Evolutionary conservation across 805 yeast species (phyloP), one percentile per base, ranked within the genome.

Genomic region (Wickerhamiella kurtzmanii): DNA sequence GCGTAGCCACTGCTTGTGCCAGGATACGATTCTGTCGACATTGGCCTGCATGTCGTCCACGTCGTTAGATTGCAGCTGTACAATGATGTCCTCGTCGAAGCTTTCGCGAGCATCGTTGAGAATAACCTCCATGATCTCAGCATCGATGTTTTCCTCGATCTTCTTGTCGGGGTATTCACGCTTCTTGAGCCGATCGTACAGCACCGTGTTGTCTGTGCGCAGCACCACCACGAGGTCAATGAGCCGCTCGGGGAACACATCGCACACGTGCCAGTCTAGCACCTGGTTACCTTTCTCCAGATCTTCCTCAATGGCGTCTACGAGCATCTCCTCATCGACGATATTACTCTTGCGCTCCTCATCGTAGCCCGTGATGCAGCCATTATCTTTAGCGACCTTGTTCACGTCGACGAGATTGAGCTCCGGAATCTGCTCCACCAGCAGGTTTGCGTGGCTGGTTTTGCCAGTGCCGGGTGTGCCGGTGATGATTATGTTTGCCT

Each of bases 211-310:
- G 58, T 83, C 82, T 41, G 94, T 79, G 53, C 88, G 72, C 47
- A 92, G 70, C 1, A 92, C 98, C 37, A 87, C 82, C 4, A 92
- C 97, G 51, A 92, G 70, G 63, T 92, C 99, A 44, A 92, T 83
- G 61, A 86, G 74, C 55, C 94, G 69, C 60, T 87, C 97, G 1
- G 97, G 97, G 60, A 92, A 89, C 18, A 85, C 76, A 59, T 92
- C 98, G 65, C 95, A 86, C 41, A 89, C 92, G 62, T 92, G 99
- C 98, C 98, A 92, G 64, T 92, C 99, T 11, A 92, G 72, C 6
- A 92, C 69, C n/a, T 73, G 71, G 1, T 94, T 95, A n/a, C 99
- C 99, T 52, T 76, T 69, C 45, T 80, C 81, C 43, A 88, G 68
- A 37, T 80, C 74, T 4, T 80, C 79, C 62, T 88, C 96, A 44